These are phyloP conservation scores for Secale cereale DNA, from an alignment of 176 grass and related monocot species.

Conservation along the genomic window DNA sequence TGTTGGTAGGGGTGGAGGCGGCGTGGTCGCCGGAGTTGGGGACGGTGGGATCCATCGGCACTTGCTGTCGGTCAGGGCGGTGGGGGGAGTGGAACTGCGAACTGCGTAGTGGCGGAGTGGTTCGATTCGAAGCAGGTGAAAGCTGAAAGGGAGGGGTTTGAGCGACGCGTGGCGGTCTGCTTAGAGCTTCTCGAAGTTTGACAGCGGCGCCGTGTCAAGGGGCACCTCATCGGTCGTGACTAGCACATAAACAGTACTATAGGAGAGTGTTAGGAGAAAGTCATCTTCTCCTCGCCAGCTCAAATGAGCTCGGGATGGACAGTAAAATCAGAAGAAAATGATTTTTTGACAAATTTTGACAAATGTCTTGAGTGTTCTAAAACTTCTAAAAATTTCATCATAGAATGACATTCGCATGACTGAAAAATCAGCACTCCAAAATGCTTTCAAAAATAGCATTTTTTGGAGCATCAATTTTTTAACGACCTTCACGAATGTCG, in stretches of 20 bases:
- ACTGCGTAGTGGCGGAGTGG: background rate
- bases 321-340: too few species aligned
- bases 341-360: too few species aligned
- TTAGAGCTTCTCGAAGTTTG: slow-evolving; percentile 1
- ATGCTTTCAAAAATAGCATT: too few species aligned
- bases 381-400: too few species aligned
- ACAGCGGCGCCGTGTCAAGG: background rate
- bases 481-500: too few species aligned
- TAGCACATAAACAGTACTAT: background rate
- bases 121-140: background rate
- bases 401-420: too few species aligned
- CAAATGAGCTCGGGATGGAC: too few species aligned
- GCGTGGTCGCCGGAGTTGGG: background rate
- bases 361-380: too few species aligned
- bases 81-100: background rate
- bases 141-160: background rate
- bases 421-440: too few species aligned
- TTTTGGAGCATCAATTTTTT: too few species aligned
- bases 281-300: too few species aligned
- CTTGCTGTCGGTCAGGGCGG: background rate
- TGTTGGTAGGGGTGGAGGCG: slow-evolving; percentile 16
- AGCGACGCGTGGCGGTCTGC: slow-evolving; percentile 17
- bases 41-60: slow-evolving; percentile 37
- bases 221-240: background rate
- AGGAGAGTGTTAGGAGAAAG: too few species aligned